Base-by-base conservation (phyloP, 2,329 filamentous ascomycete species). In the Pseudogymnoascus pannorum region DNA sequence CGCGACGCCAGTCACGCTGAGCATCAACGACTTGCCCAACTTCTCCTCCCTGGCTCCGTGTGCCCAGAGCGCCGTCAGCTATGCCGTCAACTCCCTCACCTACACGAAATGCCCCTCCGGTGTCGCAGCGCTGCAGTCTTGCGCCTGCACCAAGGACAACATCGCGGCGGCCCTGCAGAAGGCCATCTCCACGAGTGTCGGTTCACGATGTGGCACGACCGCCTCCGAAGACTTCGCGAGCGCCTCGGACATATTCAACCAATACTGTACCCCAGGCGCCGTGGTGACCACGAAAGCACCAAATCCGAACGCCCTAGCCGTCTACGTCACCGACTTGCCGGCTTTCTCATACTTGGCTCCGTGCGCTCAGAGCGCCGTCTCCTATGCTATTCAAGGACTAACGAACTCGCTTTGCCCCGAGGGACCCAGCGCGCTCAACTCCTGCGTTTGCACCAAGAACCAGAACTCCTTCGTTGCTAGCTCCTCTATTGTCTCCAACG, bases 401-500 rank as follows among this genome's bases (percentile, higher is more conserved):
- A 73, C 71, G 29, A 65, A 67, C 31, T 66, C 68, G 20, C 60
- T 70, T 5, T 80, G 78, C 57, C 77, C 76, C 11, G 62, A 70
- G 20, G 73, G 75, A 2, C 73, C 75, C 8, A 74, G 72, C 26
- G 68, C 76, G 29, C 73, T 80, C 20, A 80, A 80, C 2, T 77
- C 78, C 1, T 84, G 81, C 62, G 78, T 78, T 22, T 84, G 81
- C 68, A 70, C 68, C 44, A 83, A 82, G 68, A 76, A 78, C 57
- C 74, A 78, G 38, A 80, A 82, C 61, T 78, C 78, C 4, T 68
- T 72, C 5, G 65, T 68, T 5, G 72, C 79, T 26, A 80, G 75
- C 67, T 72, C 75, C 51, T 66, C 68, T 5, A 77, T 84, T 62
- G 77, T 74, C 62, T 72, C 71, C 0, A 73, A 73, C 3, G 78